Conservation (phyloP, 1,284 basidiomycete genomes). For the Gomphus bonarii region DNA sequence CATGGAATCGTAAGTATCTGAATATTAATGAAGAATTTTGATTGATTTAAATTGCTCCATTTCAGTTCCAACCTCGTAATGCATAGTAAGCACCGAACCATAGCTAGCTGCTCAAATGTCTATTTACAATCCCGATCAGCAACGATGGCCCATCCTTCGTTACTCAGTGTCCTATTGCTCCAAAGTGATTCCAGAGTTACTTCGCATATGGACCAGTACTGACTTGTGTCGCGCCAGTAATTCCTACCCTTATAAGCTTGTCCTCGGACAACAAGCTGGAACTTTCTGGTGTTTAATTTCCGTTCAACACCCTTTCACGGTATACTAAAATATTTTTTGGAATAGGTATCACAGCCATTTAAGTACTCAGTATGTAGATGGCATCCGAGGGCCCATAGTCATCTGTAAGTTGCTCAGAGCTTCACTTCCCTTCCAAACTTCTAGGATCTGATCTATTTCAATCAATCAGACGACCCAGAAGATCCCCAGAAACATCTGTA, state of each 20-base stretch:
- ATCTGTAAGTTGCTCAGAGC: background rate
- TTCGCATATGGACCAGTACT: no score
- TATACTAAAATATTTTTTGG: background rate
- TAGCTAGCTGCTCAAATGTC: background rate
- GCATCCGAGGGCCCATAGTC: background rate
- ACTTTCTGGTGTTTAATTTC: constrained; percentile 24
- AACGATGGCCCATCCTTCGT: constrained; percentile 22
- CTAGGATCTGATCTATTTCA: no score
- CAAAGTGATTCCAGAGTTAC: constrained; percentile 15
- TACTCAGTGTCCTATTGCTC: constrained; percentile 37
- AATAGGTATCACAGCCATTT: background rate
- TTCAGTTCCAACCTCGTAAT: constrained; percentile 8
- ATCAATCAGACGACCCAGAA: constrained; percentile 10
- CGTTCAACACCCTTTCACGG: background rate
- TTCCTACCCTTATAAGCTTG: background rate
- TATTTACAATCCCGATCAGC: background rate
- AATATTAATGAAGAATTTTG: background rate
- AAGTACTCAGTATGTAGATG: constrained; percentile 6
- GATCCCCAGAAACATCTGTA: constrained; percentile 11
- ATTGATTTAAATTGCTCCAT: background rate
- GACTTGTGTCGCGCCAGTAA: constrained; percentile 12
- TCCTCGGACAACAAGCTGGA: no score
- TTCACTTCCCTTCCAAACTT: background rate
- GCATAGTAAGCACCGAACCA: background rate
- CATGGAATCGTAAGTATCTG: constrained; percentile 5